Evolutionary conservation across 257 asterid genomes (phyloP).

Genomic region (Sherardia arvensis): DNA sequence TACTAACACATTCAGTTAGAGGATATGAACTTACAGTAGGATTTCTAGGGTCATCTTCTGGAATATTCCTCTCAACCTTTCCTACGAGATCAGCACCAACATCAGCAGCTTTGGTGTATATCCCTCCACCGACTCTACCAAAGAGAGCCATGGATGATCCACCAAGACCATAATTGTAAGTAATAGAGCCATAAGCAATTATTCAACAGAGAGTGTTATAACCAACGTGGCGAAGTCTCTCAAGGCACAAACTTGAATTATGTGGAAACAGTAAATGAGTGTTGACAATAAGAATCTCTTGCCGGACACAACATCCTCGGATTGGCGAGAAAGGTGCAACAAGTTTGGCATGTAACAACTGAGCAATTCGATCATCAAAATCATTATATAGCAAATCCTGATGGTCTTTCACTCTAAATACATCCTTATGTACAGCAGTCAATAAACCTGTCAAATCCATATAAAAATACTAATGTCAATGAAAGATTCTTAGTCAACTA

Average conservation of each 20-base stretch:
- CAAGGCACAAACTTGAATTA: conserved; percentile 81
- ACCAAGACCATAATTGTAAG: too few relatives aligned
- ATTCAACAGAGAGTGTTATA: too few relatives aligned
- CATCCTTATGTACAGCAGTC: conserved; percentile 85
- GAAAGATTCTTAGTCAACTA: neutral
- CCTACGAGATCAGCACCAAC: too few relatives aligned
- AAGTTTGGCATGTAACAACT: conserved; percentile 82
- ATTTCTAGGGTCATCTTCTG: too few relatives aligned
- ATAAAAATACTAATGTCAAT: neutral
- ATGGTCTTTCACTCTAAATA: conserved; percentile 66
- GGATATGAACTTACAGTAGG: too few relatives aligned
- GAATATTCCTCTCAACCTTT: too few relatives aligned
- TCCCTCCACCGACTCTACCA: too few relatives aligned
- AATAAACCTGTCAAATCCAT: conserved; percentile 47
- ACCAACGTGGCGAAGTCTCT: too few relatives aligned
- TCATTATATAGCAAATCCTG: conserved; percentile 85
- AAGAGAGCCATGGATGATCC: too few relatives aligned
- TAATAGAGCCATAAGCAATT: too few relatives aligned
- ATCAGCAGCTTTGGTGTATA: too few relatives aligned
- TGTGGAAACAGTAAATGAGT: conserved; percentile 96
- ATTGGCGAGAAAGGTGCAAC: conserved; percentile 45
- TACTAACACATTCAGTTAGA: too few relatives aligned
- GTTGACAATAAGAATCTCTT: conserved; percentile 89
- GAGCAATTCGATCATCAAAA: conserved; percentile 98
- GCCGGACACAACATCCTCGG: conserved; percentile 39